Conservation (phyloP, 176 grass and related monocot species). For the sorghum (Sorghum bicolor) region Sorghum_bicolor_NCBIv3 NC_012875.2:55546501-55547000, state of each 20-base stretch:
- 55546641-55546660: not conserved
- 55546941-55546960: not conserved
- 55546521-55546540: not conserved
- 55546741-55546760: slow-evolving; percentile 26
- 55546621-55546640: not conserved
- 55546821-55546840: slow-evolving; percentile 66
- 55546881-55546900: not conserved
- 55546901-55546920: not conserved
- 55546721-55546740: slow-evolving; percentile 25
- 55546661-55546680: slow-evolving; percentile 3
- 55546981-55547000: not conserved
- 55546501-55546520: not conserved
- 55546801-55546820: slow-evolving; percentile 64
- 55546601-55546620: not conserved
- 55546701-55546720: slow-evolving; percentile 46
- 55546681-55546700: slow-evolving; percentile 23
- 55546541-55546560: not conserved
- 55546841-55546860: slow-evolving; percentile 66
- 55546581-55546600: not conserved
- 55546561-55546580: slow-evolving; percentile 13
- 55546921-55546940: not conserved
- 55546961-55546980: not conserved
- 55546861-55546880: slow-evolving; percentile 45
- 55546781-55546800: slow-evolving; percentile 41
- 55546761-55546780: slow-evolving; percentile 52